phyloP scores from a whole-genome alignment of 1,139 yeast species.

The Pichia sp. region DNA sequence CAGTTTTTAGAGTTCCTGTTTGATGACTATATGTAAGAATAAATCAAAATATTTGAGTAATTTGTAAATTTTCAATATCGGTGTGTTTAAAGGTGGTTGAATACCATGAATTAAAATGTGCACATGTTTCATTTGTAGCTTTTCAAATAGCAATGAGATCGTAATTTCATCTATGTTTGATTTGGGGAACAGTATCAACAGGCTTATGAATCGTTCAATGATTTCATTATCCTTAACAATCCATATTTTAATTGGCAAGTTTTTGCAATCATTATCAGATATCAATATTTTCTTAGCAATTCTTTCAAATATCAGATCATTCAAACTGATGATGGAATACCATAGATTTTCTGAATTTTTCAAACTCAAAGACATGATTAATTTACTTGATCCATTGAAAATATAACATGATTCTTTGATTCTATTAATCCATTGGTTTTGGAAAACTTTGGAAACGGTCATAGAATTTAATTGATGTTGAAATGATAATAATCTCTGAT shows the following conservation, averaged over 20 bases:
- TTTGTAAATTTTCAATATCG: conserved; percentile 47
- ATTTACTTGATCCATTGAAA: conserved; percentile 64
- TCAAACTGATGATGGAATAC: conserved; percentile 38
- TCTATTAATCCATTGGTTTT: conserved; percentile 62
- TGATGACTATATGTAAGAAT: conserved; percentile 57
- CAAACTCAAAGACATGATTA: conserved; percentile 67
- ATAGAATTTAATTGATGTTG: conserved; percentile 1
- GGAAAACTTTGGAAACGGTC: conserved; percentile 28
- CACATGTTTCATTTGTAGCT: not conserved
- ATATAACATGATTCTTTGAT: conserved; percentile 75
- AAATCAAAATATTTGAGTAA: conserved; percentile 64
- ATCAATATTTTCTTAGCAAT: conserved; percentile 37
- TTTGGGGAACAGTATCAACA: not conserved
- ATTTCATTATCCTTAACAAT: not conserved
- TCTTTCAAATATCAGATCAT: conserved; percentile 32
- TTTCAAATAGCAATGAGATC: not conserved
- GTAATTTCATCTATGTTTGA: not conserved
- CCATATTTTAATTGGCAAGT: conserved; percentile 21
- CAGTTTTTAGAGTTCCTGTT: conserved; percentile 53
- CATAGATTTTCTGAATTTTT: conserved; percentile 52
- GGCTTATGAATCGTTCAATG: not conserved
- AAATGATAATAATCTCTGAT: not conserved
- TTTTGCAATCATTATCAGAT: conserved; percentile 19
- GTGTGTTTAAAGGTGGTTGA: conserved; percentile 38
- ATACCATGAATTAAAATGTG: conserved; percentile 50